These are phyloP conservation scores for Ramaria sp. DNA, from an alignment of 768 basidiomycete species.

Conservation along the genomic window DNA sequence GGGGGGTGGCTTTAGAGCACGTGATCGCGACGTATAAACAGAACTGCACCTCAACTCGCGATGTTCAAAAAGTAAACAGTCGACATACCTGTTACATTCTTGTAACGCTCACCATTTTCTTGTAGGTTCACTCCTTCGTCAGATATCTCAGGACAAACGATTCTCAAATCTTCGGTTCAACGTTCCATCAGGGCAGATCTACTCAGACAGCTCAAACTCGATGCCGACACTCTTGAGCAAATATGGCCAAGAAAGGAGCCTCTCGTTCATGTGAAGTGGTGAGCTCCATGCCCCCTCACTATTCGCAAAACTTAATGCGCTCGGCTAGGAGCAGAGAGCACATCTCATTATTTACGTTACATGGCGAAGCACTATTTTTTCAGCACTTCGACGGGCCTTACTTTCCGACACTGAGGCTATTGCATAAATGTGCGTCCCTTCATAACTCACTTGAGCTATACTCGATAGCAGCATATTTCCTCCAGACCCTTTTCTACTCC, in stretches of 20 bases:
- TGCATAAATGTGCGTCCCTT: conserved; percentile 76
- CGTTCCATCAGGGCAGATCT: conserved; percentile 73
- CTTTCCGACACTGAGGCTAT: conserved; percentile 76
- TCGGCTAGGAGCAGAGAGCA: conserved; percentile 69
- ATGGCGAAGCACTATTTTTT: conserved; percentile 83
- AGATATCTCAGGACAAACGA: conserved; percentile 84
- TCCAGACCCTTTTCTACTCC: conserved; percentile 83
- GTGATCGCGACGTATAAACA: background rate
- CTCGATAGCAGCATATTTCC: background rate
- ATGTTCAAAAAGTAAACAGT: conserved; percentile 71
- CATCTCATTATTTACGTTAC: conserved; percentile 84
- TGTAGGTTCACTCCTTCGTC: conserved; percentile 37
- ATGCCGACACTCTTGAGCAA: conserved; percentile 72
- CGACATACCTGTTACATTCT: conserved; percentile 3
- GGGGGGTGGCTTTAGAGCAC: background rate
- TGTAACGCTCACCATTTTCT: background rate
- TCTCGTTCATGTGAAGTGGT: conserved; percentile 92
- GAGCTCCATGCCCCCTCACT: conserved; percentile 20
- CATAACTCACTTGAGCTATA: background rate
- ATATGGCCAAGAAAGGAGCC: conserved; percentile 99
- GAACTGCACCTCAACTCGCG: conserved; percentile 14
- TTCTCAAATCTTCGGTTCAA: conserved; percentile 89
- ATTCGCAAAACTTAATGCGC: conserved; percentile 1
- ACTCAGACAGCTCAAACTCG: conserved; percentile 75
- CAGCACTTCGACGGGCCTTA: conserved; percentile 94